A percentile compares a stretch with the other conserved stretches of the same genome.
These are phyloP conservation scores for Leptographium lundbergii DNA, from an alignment of 2,329 filamentous ascomycete species.

Conservation along the genomic window DNA sequence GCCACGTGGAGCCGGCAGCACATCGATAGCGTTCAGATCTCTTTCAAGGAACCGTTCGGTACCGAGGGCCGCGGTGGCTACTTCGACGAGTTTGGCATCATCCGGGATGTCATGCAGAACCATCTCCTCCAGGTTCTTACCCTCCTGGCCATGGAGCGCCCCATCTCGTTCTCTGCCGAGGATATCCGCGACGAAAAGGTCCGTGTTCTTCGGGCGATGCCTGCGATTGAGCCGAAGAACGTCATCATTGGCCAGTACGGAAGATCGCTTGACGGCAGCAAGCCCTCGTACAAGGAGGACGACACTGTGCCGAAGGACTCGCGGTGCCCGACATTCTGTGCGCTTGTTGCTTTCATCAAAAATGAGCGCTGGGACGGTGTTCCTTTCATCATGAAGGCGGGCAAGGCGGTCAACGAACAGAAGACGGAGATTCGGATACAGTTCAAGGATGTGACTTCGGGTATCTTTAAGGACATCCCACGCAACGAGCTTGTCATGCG, in stretches of 20 bases:
- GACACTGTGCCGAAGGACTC: conserved; percentile 96
- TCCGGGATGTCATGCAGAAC: conserved; percentile 99
- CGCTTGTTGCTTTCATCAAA: conserved; percentile 96
- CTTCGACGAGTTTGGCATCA: conserved; percentile 98
- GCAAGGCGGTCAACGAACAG: conserved; percentile 97
- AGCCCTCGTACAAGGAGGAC: conserved; percentile 97
- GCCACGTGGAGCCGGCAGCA: conserved; percentile 98
- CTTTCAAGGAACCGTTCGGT: conserved; percentile 98
- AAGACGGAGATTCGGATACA: conserved; percentile 99
- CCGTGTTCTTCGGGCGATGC: conserved; percentile 84
- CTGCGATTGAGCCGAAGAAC: conserved; percentile 95
- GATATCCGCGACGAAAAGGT: conserved; percentile 99
- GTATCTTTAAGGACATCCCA: conserved; percentile 99
- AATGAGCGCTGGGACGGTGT: conserved; percentile 99
- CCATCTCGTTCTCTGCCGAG: conserved; percentile 94
- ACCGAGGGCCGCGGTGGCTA: conserved; percentile 96
- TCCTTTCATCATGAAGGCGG: conserved; percentile 98
- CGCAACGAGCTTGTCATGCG: conserved; percentile 98
- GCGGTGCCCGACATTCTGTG: conserved; percentile 94
- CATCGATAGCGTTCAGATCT: conserved; percentile 98
- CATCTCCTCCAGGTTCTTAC: conserved; percentile 94
- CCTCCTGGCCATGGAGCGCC: conserved; percentile 92
- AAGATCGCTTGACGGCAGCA: conserved; percentile 87
- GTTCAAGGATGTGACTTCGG: conserved; percentile 98
- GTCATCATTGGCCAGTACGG: conserved; percentile 99